These are phyloP conservation scores for Ceratobasidium sp. DNA, from an alignment of 1,284 basidiomycete genomes.

Conservation along the genomic window DNA sequence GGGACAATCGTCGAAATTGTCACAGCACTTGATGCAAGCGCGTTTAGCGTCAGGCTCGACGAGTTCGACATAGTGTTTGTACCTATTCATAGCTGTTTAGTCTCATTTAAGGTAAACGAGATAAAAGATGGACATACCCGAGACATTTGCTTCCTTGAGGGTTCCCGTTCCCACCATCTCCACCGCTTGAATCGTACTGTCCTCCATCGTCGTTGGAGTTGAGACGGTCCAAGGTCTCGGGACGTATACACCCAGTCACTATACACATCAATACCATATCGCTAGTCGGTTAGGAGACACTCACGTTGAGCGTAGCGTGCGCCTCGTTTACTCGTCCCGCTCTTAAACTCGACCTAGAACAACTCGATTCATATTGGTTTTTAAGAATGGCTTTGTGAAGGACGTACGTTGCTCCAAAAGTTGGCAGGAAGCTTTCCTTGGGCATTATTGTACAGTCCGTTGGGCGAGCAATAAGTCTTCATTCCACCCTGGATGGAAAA, in stretches of 20 bases:
- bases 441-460: conserved; percentile 17
- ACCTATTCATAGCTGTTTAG: conserved; percentile 38
- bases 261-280: background rate
- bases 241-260: conserved; percentile 49
- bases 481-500: conserved; percentile 44
- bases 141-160: conserved; percentile 52
- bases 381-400: background rate
- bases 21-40: conserved; percentile 55
- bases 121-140: conserved; percentile 45
- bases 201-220: conserved; percentile 53
- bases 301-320: conserved; percentile 32
- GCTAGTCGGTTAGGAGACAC: background rate
- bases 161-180: conserved; percentile 54
- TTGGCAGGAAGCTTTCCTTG: conserved; percentile 46
- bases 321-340: conserved; percentile 43
- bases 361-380: background rate
- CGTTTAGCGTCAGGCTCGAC: conserved; percentile 52
- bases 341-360: conserved; percentile 26
- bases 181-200: no score
- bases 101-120: background rate
- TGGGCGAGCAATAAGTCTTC: conserved; percentile 50
- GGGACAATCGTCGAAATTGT: conserved; percentile 50
- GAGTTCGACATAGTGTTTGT: conserved; percentile 54
- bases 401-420: conserved; percentile 50
- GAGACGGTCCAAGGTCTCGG: conserved; percentile 45